phyloP scores from a whole-genome alignment of 371 early-diverging fungal species.

The Vairimorpha necatrix region DNA sequence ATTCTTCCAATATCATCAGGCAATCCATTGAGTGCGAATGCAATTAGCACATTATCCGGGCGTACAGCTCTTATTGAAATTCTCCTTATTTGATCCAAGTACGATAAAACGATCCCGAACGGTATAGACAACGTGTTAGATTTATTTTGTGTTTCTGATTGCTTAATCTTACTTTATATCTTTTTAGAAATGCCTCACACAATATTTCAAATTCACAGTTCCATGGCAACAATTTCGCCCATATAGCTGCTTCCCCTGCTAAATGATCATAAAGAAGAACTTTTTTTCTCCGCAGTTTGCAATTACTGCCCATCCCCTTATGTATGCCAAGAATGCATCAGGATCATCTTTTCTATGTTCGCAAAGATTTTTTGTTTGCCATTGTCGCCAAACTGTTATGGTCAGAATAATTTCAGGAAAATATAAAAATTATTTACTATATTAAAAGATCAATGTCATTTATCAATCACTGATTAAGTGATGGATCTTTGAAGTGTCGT shows the following conservation, averaged over 20 bases:
- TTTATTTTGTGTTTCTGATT: not conserved
- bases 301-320: not conserved
- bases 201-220: not conserved
- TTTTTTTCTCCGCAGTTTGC: not conserved
- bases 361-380: not conserved
- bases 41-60: not conserved
- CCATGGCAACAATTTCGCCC: not conserved
- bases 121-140: not conserved
- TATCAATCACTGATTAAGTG: no score
- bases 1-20: not conserved
- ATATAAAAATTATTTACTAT: not conserved
- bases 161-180: not conserved
- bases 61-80: not conserved
- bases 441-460: no score
- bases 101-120: not conserved
- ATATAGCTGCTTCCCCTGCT: not conserved
- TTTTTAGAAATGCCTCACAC: not conserved
- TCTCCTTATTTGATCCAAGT: not conserved
- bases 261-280: not conserved
- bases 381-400: conserved; percentile 1
- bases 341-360: not conserved
- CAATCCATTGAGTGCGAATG: not conserved
- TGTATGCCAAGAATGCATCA: not conserved
- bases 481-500: no score
- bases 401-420: not conserved